phyloP scores from a whole-genome alignment of 352 stramenopile species.

The Phytophthora europaea region DNA sequence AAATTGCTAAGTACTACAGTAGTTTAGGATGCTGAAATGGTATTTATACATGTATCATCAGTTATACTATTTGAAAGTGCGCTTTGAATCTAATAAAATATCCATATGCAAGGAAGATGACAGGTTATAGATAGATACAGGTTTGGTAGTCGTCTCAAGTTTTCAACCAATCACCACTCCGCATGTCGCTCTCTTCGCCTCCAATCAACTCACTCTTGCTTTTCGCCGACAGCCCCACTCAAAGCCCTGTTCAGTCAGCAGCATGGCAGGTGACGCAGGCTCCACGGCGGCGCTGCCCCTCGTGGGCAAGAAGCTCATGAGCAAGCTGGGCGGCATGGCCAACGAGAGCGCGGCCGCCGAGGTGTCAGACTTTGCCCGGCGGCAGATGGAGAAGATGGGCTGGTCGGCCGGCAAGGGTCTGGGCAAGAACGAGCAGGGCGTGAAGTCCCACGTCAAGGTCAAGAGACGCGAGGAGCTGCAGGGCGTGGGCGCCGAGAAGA shows the following conservation, averaged over 20 bases:
- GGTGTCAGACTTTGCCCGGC: conserved; percentile 84
- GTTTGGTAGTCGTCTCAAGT: background rate
- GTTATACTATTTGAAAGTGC: too few relatives aligned
- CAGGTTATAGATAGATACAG: too few relatives aligned
- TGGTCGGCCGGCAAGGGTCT: conserved; percentile 97
- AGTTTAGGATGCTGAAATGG: too few relatives aligned
- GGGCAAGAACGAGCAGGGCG: conserved; percentile 96
- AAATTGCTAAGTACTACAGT: too few relatives aligned
- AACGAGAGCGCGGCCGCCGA: conserved; percentile 76
- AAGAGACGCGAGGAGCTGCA: conserved; percentile 94
- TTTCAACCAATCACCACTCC: background rate
- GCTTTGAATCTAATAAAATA: too few relatives aligned
- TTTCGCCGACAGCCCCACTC: background rate
- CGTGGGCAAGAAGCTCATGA: conserved; percentile 88
- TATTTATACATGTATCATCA: too few relatives aligned
- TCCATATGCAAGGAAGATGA: too few relatives aligned
- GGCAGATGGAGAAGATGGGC: conserved; percentile 96
- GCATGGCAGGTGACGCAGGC: conserved; percentile 16
- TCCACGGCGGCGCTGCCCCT: conserved; percentile 54
- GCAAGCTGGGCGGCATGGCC: conserved; percentile 78
- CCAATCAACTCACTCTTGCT: conserved; percentile 4
- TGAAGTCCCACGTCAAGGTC: conserved; percentile 94
- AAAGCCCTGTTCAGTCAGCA: background rate
- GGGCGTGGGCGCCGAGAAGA: conserved; percentile 90
- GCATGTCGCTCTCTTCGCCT: background rate